Evolutionary conservation across 345 rosid species (phyloP).

Genomic region (Clarkia xantiana): DNA sequence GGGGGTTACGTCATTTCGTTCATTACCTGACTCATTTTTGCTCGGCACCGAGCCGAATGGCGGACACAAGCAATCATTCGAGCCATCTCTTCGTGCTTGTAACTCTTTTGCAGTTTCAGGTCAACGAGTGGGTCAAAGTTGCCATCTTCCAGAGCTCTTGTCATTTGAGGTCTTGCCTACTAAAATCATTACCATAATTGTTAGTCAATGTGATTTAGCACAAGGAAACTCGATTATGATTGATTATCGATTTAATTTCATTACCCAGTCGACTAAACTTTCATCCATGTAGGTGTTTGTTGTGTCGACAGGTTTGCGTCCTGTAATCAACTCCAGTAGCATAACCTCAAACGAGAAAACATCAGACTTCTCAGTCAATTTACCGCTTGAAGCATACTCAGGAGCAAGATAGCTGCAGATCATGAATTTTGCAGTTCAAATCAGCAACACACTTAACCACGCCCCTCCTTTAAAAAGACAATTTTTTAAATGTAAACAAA

Average conservation of each 20-base stretch:
- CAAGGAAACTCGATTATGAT: no score
- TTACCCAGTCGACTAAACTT: conserved; percentile 94
- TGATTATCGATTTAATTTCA: conserved; percentile 4
- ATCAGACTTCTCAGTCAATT: conserved; percentile 72
- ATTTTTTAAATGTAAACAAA: no score
- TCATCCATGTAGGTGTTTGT: conserved; percentile 52
- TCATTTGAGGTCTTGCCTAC: conserved; percentile 72
- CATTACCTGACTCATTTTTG: conserved; percentile 78
- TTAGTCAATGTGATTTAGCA: no score
- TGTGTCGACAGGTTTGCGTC: conserved; percentile 68
- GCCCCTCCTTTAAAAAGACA: no score
- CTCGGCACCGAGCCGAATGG: conserved; percentile 79
- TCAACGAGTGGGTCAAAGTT: conserved; percentile 52
- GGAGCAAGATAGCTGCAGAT: conserved; percentile 75
- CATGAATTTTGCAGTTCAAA: background rate
- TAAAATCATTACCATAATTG: background rate
- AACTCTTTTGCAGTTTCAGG: conserved; percentile 36
- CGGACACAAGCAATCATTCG: conserved; percentile 71
- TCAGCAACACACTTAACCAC: background rate
- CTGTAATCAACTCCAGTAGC: conserved; percentile 84
- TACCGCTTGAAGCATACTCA: conserved; percentile 91
- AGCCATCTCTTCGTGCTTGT: conserved; percentile 57
- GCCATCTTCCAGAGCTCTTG: conserved; percentile 47
- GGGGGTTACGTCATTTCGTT: background rate
- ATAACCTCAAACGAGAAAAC: conserved; percentile 83